Base-by-base conservation (phyloP, 345 rosid species). In the Dipteronia dyeriana region DNA sequence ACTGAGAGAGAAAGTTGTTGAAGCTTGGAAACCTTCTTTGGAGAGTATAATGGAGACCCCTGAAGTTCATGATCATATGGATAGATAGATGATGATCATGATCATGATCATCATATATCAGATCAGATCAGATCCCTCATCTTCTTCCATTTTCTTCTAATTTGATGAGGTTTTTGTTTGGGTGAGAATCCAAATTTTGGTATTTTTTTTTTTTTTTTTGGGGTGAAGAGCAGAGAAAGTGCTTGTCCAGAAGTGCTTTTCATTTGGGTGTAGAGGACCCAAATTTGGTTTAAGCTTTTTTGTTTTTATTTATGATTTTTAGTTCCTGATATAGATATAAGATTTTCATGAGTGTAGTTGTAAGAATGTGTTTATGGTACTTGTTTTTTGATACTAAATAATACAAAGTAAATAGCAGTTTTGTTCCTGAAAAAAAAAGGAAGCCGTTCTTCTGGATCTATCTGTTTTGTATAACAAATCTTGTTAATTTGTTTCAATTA, bases 1-100 rank as follows among this genome's bases (percentile, higher is more conserved):
- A 71, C 51, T 20, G 39, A 67, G 41, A 51, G 70, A 59, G 63
- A 59, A 59, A 22, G 23, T 19, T 11, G 22, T 25, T 25, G 66
- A 71, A n/a, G 65, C 75, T 5, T 92, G 97, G 98, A 90, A 77
- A 69, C 97, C 98, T 3, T 89, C 92, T 38, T 80, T 94, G 74
- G 94, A 87, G 22, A 89, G 89, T 22, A 91, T 94, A 76, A 75
- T 20, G 70, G 94, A 90, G 54, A 74, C 79, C 68, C 88, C 90
- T 74, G 89, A 89, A 75, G 65, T 26, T 8, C 75, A 63, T 41
- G 87, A 80, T 34, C 38, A 34, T 4, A 34, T 34, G 38, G 43
- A 77, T 78, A 68, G 87, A 73, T 31, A 79, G 81, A 75, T 64
- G 64, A n/a, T 16, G 67, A 34, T 34, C 38, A 34, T 34, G 38